Percentiles rank a stretch among this genome's conserved stretches.
These are phyloP conservation scores for Boletus sensibilis DNA, from an alignment of 768 basidiomycete genomes.

Conservation along the genomic window DNA sequence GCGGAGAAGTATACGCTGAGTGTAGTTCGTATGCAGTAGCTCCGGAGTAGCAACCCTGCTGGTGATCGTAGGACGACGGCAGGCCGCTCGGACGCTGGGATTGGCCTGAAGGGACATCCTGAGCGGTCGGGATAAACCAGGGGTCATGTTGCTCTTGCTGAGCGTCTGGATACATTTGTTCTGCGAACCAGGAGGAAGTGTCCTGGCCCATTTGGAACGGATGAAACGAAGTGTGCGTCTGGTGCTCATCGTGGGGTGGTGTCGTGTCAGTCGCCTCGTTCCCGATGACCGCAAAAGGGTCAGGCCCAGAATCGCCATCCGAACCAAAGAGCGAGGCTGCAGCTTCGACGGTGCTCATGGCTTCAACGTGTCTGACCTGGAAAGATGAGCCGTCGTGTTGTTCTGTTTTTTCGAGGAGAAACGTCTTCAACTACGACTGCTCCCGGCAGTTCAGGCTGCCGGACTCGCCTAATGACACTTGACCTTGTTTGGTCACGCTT, in stretches of 20 bases:
- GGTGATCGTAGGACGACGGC: slow-evolving; percentile 25
- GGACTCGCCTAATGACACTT: slow-evolving; percentile 2
- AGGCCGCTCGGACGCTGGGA: slow-evolving; percentile 13
- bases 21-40: slow-evolving; percentile 27
- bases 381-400: slow-evolving; percentile 9
- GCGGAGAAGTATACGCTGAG: slow-evolving; percentile 12
- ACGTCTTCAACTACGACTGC: not conserved
- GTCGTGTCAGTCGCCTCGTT: slow-evolving; percentile 35
- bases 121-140: slow-evolving; percentile 27
- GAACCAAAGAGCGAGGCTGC: slow-evolving; percentile 80
- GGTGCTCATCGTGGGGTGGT: slow-evolving; percentile 26
- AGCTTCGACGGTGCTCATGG: slow-evolving; percentile 69
- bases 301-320: slow-evolving; percentile 52
- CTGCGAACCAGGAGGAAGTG: slow-evolving; percentile 40
- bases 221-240: slow-evolving; percentile 23
- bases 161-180: slow-evolving; percentile 30
- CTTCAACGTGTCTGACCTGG: slow-evolving; percentile 32
- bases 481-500: slow-evolving; percentile 31
- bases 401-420: slow-evolving; percentile 8
- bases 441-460: not conserved
- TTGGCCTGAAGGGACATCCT: slow-evolving; percentile 13
- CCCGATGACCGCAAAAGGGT: slow-evolving; percentile 65
- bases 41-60: slow-evolving; percentile 35
- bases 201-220: slow-evolving; percentile 35
- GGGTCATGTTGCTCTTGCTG: slow-evolving; percentile 26